Evolutionary conservation across 129 eudicot species (phyloP).

Genomic region (Logfia minima): DNA sequence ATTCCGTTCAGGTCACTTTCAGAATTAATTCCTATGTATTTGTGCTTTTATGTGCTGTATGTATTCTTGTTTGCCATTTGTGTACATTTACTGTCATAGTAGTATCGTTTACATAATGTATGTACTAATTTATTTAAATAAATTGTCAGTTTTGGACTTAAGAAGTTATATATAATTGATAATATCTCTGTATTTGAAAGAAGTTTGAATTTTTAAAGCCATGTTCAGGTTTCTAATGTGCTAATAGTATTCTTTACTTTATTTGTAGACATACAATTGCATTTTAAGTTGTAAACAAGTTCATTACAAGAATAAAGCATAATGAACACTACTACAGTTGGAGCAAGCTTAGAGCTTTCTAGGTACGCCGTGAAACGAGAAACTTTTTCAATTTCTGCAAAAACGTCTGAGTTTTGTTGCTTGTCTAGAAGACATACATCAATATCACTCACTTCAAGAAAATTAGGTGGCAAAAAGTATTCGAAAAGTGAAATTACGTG

Average conservation of each 20-base stretch:
- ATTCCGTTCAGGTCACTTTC: not conserved
- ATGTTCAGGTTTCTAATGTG: not conserved
- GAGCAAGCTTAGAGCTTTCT: slow-evolving; percentile 45
- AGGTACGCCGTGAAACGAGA: slow-evolving; percentile 23
- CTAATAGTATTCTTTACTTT: not conserved
- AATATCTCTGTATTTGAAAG: not conserved
- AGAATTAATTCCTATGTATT: not conserved
- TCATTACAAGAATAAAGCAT: not conserved
- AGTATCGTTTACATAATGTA: not conserved
- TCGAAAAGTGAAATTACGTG: slow-evolving; percentile 29
- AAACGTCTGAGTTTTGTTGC: slow-evolving; percentile 24
- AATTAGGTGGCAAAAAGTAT: slow-evolving; percentile 16
- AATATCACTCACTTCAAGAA: slow-evolving; percentile 29
- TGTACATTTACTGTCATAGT: not conserved
- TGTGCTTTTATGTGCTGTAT: too few relatives aligned
- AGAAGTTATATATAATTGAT: too few relatives aligned
- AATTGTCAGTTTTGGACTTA: not conserved
- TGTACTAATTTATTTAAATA: not conserved
- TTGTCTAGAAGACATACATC: slow-evolving; percentile 30
- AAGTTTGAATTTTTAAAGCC: not conserved
- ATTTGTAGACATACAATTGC: slow-evolving; percentile 20
- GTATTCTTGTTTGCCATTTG: not conserved
- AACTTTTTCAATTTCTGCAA: slow-evolving; percentile 2
- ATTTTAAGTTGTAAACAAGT: not conserved
- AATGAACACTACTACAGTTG: slow-evolving; percentile 42